Conservation (phyloP, 2,329 filamentous ascomycete species). For the Elsinoe arachidis region DNA sequence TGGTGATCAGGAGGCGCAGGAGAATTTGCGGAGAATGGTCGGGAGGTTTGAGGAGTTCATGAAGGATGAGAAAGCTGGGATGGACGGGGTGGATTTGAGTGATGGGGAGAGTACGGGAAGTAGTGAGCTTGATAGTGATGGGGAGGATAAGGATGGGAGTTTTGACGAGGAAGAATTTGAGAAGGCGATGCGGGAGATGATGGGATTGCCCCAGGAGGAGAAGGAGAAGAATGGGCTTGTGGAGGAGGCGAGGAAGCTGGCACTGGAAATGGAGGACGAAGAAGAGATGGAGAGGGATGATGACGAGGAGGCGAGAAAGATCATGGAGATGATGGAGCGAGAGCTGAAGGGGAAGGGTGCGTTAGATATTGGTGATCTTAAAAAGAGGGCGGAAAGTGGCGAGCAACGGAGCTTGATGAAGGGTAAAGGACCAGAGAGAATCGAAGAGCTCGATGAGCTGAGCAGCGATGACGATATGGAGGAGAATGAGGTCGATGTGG, state of each 20-base stretch:
- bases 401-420: conserved; percentile 18
- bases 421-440: conserved; percentile 22
- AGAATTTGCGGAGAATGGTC: conserved; percentile 82
- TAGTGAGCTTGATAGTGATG: conserved; percentile 19
- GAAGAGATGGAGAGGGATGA: conserved; percentile 39
- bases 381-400: conserved; percentile 16
- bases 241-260: conserved; percentile 29
- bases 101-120: conserved; percentile 39
- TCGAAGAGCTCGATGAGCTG: conserved; percentile 20
- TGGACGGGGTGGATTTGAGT: conserved; percentile 69
- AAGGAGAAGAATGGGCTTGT: conserved; percentile 27
- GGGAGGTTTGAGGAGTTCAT: conserved; percentile 81
- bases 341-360: conserved; percentile 64
- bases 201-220: conserved; percentile 53
- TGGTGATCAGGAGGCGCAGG: conserved; percentile 59
- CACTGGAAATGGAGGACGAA: conserved; percentile 34
- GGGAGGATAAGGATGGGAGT: conserved; percentile 64
- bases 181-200: conserved; percentile 85
- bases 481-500: conserved; percentile 71
- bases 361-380: conserved; percentile 39
- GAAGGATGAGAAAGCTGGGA: conserved; percentile 71
- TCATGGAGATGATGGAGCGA: conserved; percentile 62
- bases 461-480: conserved; percentile 36
- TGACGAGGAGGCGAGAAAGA: conserved; percentile 53
- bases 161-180: conserved; percentile 82